These are phyloP conservation scores for Geranomyces michiganensis DNA, from an alignment of 192 early-diverging fungal species.

Conservation along the genomic window DNA sequence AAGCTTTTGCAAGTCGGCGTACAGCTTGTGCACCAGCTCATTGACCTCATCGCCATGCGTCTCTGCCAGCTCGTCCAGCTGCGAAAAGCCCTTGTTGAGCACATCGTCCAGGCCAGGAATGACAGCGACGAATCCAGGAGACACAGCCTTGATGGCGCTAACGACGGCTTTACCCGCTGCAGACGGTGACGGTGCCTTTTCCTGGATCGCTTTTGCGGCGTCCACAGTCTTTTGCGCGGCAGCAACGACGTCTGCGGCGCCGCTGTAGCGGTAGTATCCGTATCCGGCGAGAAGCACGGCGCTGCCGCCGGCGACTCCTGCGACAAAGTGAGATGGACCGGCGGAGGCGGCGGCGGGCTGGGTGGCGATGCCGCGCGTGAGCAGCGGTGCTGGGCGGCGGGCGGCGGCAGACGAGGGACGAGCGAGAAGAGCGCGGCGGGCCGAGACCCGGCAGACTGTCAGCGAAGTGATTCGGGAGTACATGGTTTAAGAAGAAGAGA, in stretches of 20 bases:
- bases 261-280: conserved; percentile 18
- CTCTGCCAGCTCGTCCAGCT: conserved; percentile 23
- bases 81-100: conserved; percentile 16
- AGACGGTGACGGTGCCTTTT: conserved; percentile 7
- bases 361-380: conserved; percentile 1
- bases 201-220: background rate
- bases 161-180: conserved; percentile 10
- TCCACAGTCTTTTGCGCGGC: conserved; percentile 14
- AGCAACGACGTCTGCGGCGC: conserved; percentile 6
- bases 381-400: background rate
- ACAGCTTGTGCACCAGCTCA: conserved; percentile 12
- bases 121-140: conserved; percentile 8
- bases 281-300: conserved; percentile 12
- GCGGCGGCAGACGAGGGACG: conserved; percentile 1
- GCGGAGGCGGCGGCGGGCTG: background rate
- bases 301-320: conserved; percentile 15
- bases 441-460: background rate
- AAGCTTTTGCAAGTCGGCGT: conserved; percentile 16
- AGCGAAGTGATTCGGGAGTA: background rate
- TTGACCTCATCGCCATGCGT: conserved; percentile 20
- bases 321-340: conserved; percentile 12
- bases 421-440: background rate
- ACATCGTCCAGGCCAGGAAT: conserved; percentile 15
- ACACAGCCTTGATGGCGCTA: conserved; percentile 8
- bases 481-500: no score